Conservation (phyloP, 805 yeast species). For the Spathaspora arborariae region DNA sequence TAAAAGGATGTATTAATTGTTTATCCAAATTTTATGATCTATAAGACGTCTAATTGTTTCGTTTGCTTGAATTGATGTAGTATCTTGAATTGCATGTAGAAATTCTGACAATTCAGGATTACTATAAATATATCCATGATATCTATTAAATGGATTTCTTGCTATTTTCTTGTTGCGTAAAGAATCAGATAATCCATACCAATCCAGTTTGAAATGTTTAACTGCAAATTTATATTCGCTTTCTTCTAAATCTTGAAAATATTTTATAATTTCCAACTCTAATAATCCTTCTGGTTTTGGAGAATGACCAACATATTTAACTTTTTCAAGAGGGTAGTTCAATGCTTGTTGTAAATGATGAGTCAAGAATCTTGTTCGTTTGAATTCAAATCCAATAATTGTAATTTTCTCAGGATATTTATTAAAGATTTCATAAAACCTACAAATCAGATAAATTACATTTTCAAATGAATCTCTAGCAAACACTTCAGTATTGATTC, state of each 20-base stretch:
- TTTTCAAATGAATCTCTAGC: slow-evolving; percentile 83
- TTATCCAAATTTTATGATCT: slow-evolving; percentile 8
- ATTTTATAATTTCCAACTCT: slow-evolving; percentile 22
- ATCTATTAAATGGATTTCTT: slow-evolving; percentile 55
- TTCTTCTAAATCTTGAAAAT: slow-evolving; percentile 43
- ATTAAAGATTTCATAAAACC: slow-evolving; percentile 45
- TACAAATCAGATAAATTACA: slow-evolving; percentile 54
- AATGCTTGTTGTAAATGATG: slow-evolving; percentile 51
- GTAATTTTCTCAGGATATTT: slow-evolving; percentile 50
- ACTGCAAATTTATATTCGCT: slow-evolving; percentile 55
- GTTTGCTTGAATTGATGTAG: not conserved
- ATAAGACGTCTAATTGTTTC: slow-evolving; percentile 8
- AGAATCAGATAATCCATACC: slow-evolving; percentile 49
- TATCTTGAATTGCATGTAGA: slow-evolving; percentile 11
- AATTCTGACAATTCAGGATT: slow-evolving; percentile 19
- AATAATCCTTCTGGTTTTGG: slow-evolving; percentile 44
- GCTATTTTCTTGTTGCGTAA: slow-evolving; percentile 44
- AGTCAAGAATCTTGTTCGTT: slow-evolving; percentile 53
- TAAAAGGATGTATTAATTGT: not conserved
- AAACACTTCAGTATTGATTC: slow-evolving; percentile 57
- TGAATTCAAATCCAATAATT: slow-evolving; percentile 74
- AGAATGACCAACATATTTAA: slow-evolving; percentile 53
- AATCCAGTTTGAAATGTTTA: slow-evolving; percentile 49
- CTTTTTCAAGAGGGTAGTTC: slow-evolving; percentile 30
- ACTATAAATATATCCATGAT: slow-evolving; percentile 32